These are phyloP conservation scores for Eimeria falciformis DNA, from an alignment of 169 alveolate genomes.

Conservation along the genomic window DNA sequence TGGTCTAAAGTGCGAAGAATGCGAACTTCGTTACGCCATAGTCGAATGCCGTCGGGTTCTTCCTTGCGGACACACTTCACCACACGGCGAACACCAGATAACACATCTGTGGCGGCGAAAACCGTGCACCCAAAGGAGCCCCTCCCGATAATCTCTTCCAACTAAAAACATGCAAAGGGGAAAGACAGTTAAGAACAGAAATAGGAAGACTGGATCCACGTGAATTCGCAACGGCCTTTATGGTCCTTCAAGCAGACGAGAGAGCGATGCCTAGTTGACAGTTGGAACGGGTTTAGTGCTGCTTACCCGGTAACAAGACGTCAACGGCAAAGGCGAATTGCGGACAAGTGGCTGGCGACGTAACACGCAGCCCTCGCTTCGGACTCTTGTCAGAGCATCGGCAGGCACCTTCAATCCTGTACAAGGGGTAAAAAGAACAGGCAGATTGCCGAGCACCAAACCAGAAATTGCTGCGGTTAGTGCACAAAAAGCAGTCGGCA, in stretches of 20 bases:
- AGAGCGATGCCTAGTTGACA: no score
- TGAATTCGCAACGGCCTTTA: not conserved
- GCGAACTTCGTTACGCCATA: conserved; percentile 54
- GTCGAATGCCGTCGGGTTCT: conserved; percentile 49
- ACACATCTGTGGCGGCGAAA: conserved; percentile 58
- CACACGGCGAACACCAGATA: conserved; percentile 71
- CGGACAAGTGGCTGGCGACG: conserved; percentile 64
- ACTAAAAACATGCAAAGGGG: not conserved
- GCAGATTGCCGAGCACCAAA: no score
- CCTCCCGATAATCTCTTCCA: conserved; percentile 66
- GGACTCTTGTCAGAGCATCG: conserved; percentile 65
- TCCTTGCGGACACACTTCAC: conserved; percentile 73
- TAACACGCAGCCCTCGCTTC: conserved; percentile 76
- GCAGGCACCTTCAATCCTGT: no score
- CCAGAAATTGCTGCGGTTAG: no score
- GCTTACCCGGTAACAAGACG: conserved; percentile 67
- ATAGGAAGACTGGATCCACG: not conserved
- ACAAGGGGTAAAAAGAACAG: no score
- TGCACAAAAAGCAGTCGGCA: no score
- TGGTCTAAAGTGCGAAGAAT: conserved; percentile 86
- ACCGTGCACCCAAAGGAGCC: conserved; percentile 73
- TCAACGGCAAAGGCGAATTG: conserved; percentile 68
- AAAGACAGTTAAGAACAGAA: not conserved
- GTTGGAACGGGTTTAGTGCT: not conserved
- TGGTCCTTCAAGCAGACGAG: not conserved